phyloP scores from a whole-genome alignment of 805 yeast genomes.

The Geotrichum ghanense region DNA sequence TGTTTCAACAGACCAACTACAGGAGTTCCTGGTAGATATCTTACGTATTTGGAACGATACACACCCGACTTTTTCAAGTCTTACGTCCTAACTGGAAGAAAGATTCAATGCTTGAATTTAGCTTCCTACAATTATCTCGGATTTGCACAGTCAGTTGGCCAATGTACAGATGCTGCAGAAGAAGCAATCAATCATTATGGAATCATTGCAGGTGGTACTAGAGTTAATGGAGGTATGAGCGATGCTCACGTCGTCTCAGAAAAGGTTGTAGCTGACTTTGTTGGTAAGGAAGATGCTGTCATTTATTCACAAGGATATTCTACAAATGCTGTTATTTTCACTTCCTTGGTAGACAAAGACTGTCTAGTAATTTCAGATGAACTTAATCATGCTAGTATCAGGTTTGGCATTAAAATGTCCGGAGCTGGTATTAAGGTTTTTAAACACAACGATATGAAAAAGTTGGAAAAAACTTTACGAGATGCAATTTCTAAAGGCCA shows the following conservation, averaged over 20 bases:
- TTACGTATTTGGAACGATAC: constrained; percentile 68
- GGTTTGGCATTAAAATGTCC: constrained; percentile 87
- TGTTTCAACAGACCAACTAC: constrained; percentile 94
- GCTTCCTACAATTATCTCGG: constrained; percentile 92
- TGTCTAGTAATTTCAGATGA: constrained; percentile 91
- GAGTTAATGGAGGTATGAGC: constrained; percentile 62
- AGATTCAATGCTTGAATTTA: constrained; percentile 69
- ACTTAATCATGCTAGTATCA: constrained; percentile 87
- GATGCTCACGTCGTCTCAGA: constrained; percentile 70
- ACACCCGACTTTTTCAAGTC: constrained; percentile 53
- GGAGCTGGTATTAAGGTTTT: constrained; percentile 90
- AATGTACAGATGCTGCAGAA: constrained; percentile 73
- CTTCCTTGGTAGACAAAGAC: constrained; percentile 72
- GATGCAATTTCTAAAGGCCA: constrained; percentile 89
- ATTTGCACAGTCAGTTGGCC: constrained; percentile 90
- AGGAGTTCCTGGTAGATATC: constrained; percentile 93
- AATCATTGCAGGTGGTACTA: constrained; percentile 66
- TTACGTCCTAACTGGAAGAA: constrained; percentile 65
- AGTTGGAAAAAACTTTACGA: constrained; percentile 63
- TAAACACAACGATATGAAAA: constrained; percentile 82
- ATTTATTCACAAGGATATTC: constrained; percentile 92
- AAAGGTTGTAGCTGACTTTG: constrained; percentile 63
- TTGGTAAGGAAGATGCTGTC: constrained; percentile 83
- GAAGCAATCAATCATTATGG: constrained; percentile 56
- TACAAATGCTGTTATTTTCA: constrained; percentile 81